A percentile compares a stretch with the other conserved stretches of the same genome.
These are phyloP conservation scores for Lanmaoa pseudosensibilis DNA, from an alignment of 768 basidiomycete genomes.

Conservation along the genomic window DNA sequence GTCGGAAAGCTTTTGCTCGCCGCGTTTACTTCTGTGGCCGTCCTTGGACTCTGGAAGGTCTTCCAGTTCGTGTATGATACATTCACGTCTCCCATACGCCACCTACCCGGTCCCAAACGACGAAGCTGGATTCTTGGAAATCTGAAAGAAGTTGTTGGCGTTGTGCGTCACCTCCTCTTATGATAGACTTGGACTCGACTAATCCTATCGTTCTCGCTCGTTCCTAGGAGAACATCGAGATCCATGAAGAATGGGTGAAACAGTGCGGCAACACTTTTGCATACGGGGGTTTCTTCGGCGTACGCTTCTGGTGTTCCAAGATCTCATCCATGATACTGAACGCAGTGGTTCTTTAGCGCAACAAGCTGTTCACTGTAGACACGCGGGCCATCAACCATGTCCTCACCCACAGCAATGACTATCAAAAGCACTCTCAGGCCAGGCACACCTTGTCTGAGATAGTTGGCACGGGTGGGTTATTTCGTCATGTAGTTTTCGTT, in stretches of 20 bases:
- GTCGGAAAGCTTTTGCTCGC: not conserved
- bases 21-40: not conserved
- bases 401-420: constrained; percentile 49
- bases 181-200: not conserved
- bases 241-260: constrained; percentile 20
- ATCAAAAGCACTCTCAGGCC: constrained; percentile 43
- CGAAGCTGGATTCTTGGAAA: constrained; percentile 50
- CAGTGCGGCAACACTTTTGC: constrained; percentile 11
- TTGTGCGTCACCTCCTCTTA: constrained; percentile 29
- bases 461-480: constrained; percentile 1
- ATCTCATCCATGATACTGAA: not conserved
- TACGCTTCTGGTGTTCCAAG: not conserved
- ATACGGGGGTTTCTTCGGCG: constrained; percentile 13
- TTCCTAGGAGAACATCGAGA: constrained; percentile 2
- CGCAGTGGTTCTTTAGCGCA: constrained; percentile 16
- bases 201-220: not conserved
- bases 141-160: constrained; percentile 44
- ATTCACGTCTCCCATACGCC: constrained; percentile 44
- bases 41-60: constrained; percentile 10
- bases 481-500: not conserved
- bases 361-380: constrained; percentile 57
- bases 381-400: constrained; percentile 63
- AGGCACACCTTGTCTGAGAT: not conserved
- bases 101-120: constrained; percentile 47
- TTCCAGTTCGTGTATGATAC: constrained; percentile 30